Percentiles rank a stretch among this genome's conserved stretches.
These are phyloP conservation scores for Dissophora ornata DNA, from an alignment of 192 early-diverging fungal genomes.

Conservation along the genomic window DNA sequence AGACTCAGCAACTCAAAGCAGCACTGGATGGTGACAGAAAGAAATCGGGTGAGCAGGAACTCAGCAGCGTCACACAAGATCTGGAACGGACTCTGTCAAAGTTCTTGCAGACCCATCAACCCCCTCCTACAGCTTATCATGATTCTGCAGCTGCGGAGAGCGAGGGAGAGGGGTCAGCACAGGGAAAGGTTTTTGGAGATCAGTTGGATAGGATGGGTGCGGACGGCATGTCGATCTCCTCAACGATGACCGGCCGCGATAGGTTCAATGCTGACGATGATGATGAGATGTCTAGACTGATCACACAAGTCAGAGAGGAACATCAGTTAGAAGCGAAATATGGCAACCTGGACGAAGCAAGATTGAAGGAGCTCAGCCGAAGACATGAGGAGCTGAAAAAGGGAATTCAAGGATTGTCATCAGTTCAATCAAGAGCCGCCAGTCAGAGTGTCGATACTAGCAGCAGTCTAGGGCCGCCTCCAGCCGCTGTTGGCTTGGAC, in stretches of 20 bases:
- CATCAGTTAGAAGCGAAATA: conserved; percentile 31
- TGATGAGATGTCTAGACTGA: conserved; percentile 17
- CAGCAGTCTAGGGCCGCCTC: conserved; percentile 39
- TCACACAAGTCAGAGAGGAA: conserved; percentile 19
- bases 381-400: conserved; percentile 42
- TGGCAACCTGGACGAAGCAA: conserved; percentile 14
- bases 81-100: conserved; percentile 44
- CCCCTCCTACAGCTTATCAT: neutral
- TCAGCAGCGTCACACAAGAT: conserved; percentile 21
- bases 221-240: too few species aligned
- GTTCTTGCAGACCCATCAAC: conserved; percentile 41
- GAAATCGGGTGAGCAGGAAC: conserved; percentile 5
- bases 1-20: conserved; percentile 17
- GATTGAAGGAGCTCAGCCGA: conserved; percentile 24
- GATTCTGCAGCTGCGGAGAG: too few species aligned
- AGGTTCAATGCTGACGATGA: neutral
- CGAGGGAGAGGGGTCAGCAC: too few species aligned
- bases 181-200: conserved; percentile 20
- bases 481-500: conserved; percentile 39
- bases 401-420: conserved; percentile 23
- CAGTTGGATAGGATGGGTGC: conserved; percentile 26
- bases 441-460: neutral
- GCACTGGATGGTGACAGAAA: neutral
- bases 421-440: conserved; percentile 7
- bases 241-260: neutral